Percentiles rank a stretch among this genome's conserved stretches.
phyloP scores from a whole-genome alignment of 306 rosid species.

The Amphicarpaea edgeworthii region DNA sequence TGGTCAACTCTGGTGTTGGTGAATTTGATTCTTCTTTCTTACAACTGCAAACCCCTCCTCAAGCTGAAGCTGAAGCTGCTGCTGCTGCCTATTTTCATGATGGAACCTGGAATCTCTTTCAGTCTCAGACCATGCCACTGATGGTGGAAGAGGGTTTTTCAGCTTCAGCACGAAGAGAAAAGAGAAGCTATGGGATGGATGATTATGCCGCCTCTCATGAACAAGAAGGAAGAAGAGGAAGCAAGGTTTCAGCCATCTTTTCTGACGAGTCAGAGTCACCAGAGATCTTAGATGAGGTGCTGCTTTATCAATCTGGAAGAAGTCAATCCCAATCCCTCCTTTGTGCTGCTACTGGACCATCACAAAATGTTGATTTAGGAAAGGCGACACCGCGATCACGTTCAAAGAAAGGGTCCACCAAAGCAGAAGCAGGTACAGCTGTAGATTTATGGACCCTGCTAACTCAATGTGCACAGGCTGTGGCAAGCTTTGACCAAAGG shows the following conservation, averaged over 20 bases:
- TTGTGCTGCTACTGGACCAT: constrained; percentile 3
- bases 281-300: constrained; percentile 57
- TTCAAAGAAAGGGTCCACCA: constrained; percentile 51
- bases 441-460: constrained; percentile 75
- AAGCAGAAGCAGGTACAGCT: constrained; percentile 18
- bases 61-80: too few relatives aligned
- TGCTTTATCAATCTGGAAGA: constrained; percentile 39
- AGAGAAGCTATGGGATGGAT: constrained; percentile 46
- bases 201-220: constrained; percentile 29
- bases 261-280: constrained; percentile 45
- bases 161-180: constrained; percentile 34
- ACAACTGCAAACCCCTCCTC: constrained; percentile 38
- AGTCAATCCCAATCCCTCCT: background rate
- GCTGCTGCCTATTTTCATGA: constrained; percentile 22
- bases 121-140: background rate
- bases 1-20: constrained; percentile 33
- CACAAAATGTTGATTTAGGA: constrained; percentile 39
- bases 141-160: constrained; percentile 23
- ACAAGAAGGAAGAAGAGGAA: constrained; percentile 55
- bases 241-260: constrained; percentile 55
- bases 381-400: constrained; percentile 46
- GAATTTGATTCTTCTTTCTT: constrained; percentile 38
- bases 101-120: constrained; percentile 42
- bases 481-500: constrained; percentile 66
- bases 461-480: constrained; percentile 81